A percentile compares a stretch with the other conserved stretches of the same genome.
Evolutionary conservation across 257 asterid species (phyloP).

Genomic region (Solanum megistacrolobum): DNA sequence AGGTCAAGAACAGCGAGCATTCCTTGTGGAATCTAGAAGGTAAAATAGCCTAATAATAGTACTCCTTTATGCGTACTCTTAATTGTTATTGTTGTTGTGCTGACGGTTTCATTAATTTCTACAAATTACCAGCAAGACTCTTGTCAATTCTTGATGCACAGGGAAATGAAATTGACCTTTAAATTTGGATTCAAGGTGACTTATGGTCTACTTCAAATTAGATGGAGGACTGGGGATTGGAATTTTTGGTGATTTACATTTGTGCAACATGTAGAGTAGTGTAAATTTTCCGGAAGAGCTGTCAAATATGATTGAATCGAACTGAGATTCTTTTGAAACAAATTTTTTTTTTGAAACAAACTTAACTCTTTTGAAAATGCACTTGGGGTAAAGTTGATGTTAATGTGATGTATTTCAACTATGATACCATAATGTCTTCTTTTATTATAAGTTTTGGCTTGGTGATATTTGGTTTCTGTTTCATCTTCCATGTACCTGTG

Average conservation of each 20-base stretch:
- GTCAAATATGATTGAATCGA: neutral
- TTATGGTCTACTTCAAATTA: neutral
- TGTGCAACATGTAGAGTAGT: neutral
- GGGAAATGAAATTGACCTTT: neutral
- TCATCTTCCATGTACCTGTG: slow-evolving; percentile 7
- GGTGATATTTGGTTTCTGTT: neutral
- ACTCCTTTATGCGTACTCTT: neutral
- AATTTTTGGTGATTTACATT: neutral
- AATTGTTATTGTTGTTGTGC: neutral
- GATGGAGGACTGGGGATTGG: neutral
- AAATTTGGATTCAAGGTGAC: neutral
- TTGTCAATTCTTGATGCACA: neutral
- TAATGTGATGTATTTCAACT: neutral
- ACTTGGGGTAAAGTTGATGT: neutral
- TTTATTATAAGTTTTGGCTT: neutral
- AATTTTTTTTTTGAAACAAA: neutral
- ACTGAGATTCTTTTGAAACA: neutral
- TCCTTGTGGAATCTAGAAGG: slow-evolving; percentile 75
- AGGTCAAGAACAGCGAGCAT: slow-evolving; percentile 52
- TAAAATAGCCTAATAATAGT: neutral
- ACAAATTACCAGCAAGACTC: neutral
- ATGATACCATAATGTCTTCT: neutral
- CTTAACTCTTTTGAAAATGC: neutral
- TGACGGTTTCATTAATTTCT: neutral
- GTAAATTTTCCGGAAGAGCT: neutral